Base-by-base conservation (phyloP, 2,329 filamentous ascomycete species). In the Fusarium algeriense region DNA sequence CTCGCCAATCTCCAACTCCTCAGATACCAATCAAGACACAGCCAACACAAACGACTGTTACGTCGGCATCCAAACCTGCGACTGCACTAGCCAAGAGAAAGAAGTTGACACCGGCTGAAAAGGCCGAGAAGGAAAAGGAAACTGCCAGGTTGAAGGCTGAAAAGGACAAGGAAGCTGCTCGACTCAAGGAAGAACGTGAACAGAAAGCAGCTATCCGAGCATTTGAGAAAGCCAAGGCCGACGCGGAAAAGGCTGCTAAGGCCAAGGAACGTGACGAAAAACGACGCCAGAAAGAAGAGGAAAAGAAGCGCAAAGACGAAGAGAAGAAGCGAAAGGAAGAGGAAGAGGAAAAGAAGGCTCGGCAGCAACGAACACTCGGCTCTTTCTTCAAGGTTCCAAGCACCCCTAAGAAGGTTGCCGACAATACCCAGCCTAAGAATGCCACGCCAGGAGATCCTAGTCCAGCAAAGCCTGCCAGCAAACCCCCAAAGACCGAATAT, bases 331-430 rank as follows among this genome's bases (percentile, higher is more conserved):
- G 79, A 56, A 81, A 84, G 63, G 86, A 85, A 74, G 86, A 88
- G 43, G 85, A 87, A 44, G 85, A 86, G 73, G 83, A 85, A 28
- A 88, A 83, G 71, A 87, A 85, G 76, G 82, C 83, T n/a, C 80
- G 83, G 17, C 84, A 79, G 56, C 87, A 85, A 78, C 80, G 80
- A 73, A 84, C 78, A 64, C 81, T 88, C 17, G 83, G 80, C 48
- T 80, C 76, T 43, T 86, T 88, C 76, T 87, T 87, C 75, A 83
- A 80, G 52, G 70, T 76, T 20, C 78, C 82, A 11, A 76, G 72
- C 23, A 81, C 81, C 5, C 80, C 84, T 8, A 83, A 83, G 60
- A 87, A 86, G 72, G 74, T 79, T 41, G 78, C 78, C 49, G 79
- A 78, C 52, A 79, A 80, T 30, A 73, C 77, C 5, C 71, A 61